These are phyloP conservation scores for Emmonsia crescens DNA, from an alignment of 2,329 filamentous ascomycete species.

Conservation along the genomic window DNA sequence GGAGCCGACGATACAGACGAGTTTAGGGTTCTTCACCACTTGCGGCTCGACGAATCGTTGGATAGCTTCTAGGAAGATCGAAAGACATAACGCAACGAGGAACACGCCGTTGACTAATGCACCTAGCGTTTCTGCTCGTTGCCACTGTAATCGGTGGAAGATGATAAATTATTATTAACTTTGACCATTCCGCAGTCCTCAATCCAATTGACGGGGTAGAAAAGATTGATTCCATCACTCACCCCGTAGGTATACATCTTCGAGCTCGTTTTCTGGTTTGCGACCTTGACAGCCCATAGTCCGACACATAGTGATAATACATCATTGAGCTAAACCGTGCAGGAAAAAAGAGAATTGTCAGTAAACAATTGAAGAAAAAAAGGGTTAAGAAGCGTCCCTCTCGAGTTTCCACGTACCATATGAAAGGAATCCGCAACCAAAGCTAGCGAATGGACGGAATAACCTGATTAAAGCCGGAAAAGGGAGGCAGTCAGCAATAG, in stretches of 20 bases:
- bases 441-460: constrained; percentile 80
- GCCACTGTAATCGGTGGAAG: constrained; percentile 52
- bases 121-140: constrained; percentile 91
- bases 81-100: constrained; percentile 87
- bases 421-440: constrained; percentile 96
- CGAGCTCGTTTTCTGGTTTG: constrained; percentile 65
- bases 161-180: constrained; percentile 18
- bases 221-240: constrained; percentile 28
- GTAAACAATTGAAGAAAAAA: background rate
- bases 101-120: constrained; percentile 97
- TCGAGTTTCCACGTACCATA: constrained; percentile 53
- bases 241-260: constrained; percentile 94
- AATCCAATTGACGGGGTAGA: background rate
- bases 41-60: constrained; percentile 87
- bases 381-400: background rate
- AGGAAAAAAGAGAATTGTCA: background rate
- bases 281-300: constrained; percentile 87
- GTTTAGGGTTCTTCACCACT: constrained; percentile 68
- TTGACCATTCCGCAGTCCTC: background rate
- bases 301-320: constrained; percentile 88
- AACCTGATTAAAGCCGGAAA: constrained; percentile 38
- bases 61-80: constrained; percentile 90
- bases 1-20: constrained; percentile 83
- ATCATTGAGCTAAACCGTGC: constrained; percentile 65
- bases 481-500: background rate